These are phyloP conservation scores for Trichodelitschia bisporula DNA, from an alignment of 495 filamentous ascomycete genomes.

Conservation along the genomic window DNA sequence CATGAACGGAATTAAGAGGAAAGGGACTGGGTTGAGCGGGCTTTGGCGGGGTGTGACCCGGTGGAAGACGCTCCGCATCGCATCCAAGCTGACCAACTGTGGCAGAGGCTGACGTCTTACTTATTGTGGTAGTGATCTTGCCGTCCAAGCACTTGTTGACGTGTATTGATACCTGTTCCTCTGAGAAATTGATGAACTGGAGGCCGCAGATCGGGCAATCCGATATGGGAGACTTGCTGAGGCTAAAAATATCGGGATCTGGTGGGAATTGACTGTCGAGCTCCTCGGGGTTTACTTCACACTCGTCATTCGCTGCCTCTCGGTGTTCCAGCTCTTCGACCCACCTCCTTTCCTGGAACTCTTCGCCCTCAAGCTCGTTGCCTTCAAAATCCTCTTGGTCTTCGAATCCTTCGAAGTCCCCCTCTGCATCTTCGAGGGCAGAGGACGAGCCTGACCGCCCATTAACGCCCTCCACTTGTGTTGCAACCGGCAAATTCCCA, in stretches of 20 bases:
- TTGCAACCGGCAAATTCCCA: conserved; percentile 1
- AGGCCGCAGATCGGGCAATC: conserved; percentile 48
- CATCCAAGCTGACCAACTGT: too few relatives aligned
- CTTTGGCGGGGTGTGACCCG: conserved; percentile 36
- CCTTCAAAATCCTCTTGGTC: conserved; percentile 20
- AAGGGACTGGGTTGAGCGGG: conserved; percentile 61
- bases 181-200: conserved; percentile 30
- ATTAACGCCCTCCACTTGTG: not conserved
- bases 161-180: conserved; percentile 36
- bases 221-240: too few relatives aligned
- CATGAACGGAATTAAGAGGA: conserved; percentile 18
- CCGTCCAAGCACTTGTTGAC: conserved; percentile 90
- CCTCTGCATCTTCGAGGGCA: conserved; percentile 29
- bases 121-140: too few relatives aligned
- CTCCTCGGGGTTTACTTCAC: conserved; percentile 13
- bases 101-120: too few relatives aligned
- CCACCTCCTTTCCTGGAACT: conserved; percentile 31
- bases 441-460: conserved; percentile 26
- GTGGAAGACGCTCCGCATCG: conserved; percentile 30
- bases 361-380: conserved; percentile 32
- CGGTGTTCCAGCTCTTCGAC: conserved; percentile 26
- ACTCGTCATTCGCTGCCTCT: conserved; percentile 5
- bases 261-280: conserved; percentile 18
- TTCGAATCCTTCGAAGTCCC: conserved; percentile 43
- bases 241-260: too few relatives aligned